These are phyloP conservation scores for Capsicum rhomboideum DNA, from an alignment of 257 asterid species.

Conservation along the genomic window DNA sequence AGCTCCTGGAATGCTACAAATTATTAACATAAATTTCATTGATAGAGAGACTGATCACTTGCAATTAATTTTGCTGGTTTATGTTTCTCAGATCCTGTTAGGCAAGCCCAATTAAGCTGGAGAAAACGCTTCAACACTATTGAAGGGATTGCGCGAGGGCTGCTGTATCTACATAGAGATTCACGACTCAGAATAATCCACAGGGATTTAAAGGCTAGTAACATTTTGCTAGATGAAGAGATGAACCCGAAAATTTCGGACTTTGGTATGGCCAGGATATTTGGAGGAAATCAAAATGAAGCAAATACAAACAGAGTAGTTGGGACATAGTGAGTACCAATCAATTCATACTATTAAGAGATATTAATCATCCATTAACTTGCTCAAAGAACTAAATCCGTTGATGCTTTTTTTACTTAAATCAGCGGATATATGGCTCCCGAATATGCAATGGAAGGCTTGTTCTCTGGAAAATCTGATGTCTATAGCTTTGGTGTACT, in stretches of 20 bases:
- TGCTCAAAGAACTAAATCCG: background rate
- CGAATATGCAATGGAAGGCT: conserved; percentile 94
- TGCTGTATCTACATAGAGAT: conserved; percentile 80
- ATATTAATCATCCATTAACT: background rate
- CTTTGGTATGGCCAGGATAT: conserved; percentile 91
- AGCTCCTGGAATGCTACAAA: background rate
- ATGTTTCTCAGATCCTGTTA: conserved; percentile 37
- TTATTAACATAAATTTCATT: background rate
- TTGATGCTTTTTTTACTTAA: background rate
- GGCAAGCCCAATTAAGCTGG: conserved; percentile 52
- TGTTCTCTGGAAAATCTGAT: conserved; percentile 79
- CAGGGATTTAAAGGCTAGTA: conserved; percentile 79
- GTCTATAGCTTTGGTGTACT: conserved; percentile 84
- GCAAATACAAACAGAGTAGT: conserved; percentile 72
- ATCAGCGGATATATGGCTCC: conserved; percentile 92
- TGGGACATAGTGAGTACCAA: conserved; percentile 69
- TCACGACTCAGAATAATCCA: conserved; percentile 80
- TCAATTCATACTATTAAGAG: background rate
- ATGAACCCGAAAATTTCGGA: conserved; percentile 94
- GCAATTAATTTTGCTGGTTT: background rate
- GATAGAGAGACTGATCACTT: background rate
- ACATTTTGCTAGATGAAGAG: conserved; percentile 69
- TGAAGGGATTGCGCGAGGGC: conserved; percentile 88
- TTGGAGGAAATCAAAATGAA: conserved; percentile 75
- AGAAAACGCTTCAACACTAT: conserved; percentile 48